Evolutionary conservation across 257 asterid genomes (phyloP), one percentile per base, ranked within the genome.

Genomic region (Scutellaria baicalensis): DNA sequence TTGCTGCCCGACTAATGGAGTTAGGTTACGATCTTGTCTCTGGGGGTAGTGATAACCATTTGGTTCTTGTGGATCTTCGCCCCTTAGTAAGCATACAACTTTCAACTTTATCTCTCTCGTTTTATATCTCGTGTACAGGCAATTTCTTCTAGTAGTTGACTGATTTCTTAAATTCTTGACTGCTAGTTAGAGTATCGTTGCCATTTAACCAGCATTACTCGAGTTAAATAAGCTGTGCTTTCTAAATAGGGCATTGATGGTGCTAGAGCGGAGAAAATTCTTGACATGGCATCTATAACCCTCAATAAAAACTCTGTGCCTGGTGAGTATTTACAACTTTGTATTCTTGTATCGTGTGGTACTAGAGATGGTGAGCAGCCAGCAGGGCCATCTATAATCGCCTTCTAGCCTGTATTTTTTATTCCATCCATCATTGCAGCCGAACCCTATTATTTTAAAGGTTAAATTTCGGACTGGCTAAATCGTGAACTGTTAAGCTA

Each of bases 11-110:
- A 59, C 74, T 91, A 35, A 36, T 64, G 63, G 96, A 89, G 81
- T 79, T 94, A 84, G 99, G 97, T 58, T 91, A 86, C 83, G 83
- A 77, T 63, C 80, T 94, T 61, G 98, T 94, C 31, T 91, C 97
- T 6, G 99, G 97, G 47, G 99, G 99, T 50, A 94, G 93, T 72
- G 97, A 94, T 70, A 94, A 94, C 81, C 99, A 94, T 83, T 79
- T 94, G 82, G 96, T 94, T 77, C 99, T 94, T 64, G 96, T 91
- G 65, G 99, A 91, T 75, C 96, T 94, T 66, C 91, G 95, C 62
- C 97, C 97, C 69, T 51, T 91, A 11, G 99, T 91, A 56, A 85
- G 88, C 76, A 68, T 20, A 44, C 48, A 7, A 54, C 62, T 59
- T 48, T 55, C 14, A n/a, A 49, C 43, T 70, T 18, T 38, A 6